Evolutionary conservation across 1,284 basidiomycete genomes (phyloP).

Genomic region (Ustilago cynodontis): DNA sequence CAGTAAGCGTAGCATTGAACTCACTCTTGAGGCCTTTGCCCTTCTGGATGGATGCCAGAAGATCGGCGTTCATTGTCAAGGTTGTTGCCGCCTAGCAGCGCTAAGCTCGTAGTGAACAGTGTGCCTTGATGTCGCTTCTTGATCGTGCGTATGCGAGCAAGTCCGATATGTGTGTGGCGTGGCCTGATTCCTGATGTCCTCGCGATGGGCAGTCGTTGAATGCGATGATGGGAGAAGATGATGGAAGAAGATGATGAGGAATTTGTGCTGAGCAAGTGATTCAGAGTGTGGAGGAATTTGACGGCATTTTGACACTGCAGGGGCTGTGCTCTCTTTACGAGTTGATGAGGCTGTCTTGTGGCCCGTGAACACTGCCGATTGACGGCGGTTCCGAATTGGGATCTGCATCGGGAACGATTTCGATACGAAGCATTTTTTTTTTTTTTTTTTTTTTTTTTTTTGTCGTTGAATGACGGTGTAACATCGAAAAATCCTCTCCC

Average conservation of each 20-base stretch:
- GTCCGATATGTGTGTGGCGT: neutral
- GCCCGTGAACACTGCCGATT: neutral
- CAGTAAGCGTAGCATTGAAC: neutral
- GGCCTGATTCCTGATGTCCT: neutral
- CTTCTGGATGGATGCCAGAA: constrained; percentile 44
- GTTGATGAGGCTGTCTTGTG: constrained; percentile 1
- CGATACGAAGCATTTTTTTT: neutral
- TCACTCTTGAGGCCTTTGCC: constrained; percentile 54
- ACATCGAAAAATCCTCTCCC: neutral
- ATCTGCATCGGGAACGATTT: neutral
- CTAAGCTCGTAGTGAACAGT: neutral
- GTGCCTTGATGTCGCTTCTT: neutral
- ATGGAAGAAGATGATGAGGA: constrained; percentile 6
- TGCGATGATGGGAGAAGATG: neutral
- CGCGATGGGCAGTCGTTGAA: neutral
- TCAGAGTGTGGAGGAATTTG: constrained; percentile 18
- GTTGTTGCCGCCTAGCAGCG: constrained; percentile 2
- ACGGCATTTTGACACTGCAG: neutral
- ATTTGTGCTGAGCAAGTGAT: neutral
- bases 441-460: neutral
- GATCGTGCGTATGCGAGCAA: neutral
- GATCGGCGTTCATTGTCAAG: constrained; percentile 46
- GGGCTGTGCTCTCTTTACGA: constrained; percentile 18
- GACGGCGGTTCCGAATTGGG: constrained; percentile 1
- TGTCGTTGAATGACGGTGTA: neutral